phyloP scores from a whole-genome alignment of 139 green algal genomes.

The Chlorella sp. region DNA sequence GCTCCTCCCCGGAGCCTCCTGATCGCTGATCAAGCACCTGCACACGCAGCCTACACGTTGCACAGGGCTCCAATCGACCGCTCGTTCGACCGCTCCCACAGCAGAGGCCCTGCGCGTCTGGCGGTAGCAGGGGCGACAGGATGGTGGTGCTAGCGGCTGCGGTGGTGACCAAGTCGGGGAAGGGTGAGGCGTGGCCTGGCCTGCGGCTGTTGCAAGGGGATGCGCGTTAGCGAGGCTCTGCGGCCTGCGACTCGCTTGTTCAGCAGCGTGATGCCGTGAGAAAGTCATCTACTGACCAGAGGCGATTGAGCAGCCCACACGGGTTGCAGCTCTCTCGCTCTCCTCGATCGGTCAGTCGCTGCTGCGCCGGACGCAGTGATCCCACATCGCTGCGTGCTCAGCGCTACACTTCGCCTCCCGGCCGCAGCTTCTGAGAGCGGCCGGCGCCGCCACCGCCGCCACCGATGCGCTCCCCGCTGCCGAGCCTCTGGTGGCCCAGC shows the following conservation, averaged over 20 bases:
- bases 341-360: too few species aligned
- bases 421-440: too few species aligned
- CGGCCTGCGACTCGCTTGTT: background rate
- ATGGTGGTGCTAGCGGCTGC: conserved; percentile 95
- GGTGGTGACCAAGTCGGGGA: conserved; percentile 92
- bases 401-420: too few species aligned
- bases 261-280: background rate
- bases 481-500: background rate
- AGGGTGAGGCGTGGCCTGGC: conserved; percentile 69
- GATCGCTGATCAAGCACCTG: background rate
- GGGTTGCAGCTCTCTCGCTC: too few species aligned
- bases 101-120: background rate
- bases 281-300: too few species aligned
- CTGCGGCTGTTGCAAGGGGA: background rate
- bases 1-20: background rate
- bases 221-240: background rate
- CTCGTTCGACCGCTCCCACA: background rate
- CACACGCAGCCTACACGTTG: background rate
- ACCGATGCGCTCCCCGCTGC: too few species aligned
- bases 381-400: too few species aligned
- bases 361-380: too few species aligned
- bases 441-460: too few species aligned
- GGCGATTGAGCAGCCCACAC: too few species aligned
- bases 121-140: background rate
- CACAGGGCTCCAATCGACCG: background rate